Conservation (phyloP, 805 yeast genomes). For the Teunomyces tritomae region DNA sequence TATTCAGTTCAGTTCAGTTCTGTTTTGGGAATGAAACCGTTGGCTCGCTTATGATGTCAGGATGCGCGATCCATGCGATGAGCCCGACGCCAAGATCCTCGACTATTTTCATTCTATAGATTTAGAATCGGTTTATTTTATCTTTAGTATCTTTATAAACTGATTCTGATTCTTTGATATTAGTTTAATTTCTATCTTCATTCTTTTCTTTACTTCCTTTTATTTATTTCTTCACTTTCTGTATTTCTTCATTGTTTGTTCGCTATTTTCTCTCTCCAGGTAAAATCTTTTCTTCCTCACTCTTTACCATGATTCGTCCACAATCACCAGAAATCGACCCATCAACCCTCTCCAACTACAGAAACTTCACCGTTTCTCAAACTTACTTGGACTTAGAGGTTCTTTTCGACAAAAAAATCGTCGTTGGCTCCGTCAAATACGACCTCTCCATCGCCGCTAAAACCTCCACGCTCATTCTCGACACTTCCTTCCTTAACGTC, state of each 20-base stretch:
- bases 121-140: no score
- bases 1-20: no score
- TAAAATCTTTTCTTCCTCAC: background rate
- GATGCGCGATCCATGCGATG: no score
- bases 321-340: conserved; percentile 63
- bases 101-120: no score
- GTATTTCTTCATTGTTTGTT: background rate
- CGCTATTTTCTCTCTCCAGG: background rate
- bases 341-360: conserved; percentile 55
- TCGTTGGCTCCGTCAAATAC: conserved; percentile 24
- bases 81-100: no score
- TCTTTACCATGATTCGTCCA: conserved; percentile 9
- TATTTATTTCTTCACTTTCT: no score
- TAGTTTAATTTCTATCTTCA: background rate
- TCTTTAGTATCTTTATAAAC: background rate
- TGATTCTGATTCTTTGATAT: background rate
- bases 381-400: conserved; percentile 22
- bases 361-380: conserved; percentile 17
- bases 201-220: background rate
- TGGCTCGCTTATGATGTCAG: no score
- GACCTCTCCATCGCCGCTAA: conserved; percentile 9
- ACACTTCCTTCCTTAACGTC: conserved; percentile 26
- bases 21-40: no score
- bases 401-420: conserved; percentile 20
- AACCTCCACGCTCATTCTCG: conserved; percentile 17